Conservation (phyloP, 306 rosid genomes). For the Leucaena leucocephala region DNA sequence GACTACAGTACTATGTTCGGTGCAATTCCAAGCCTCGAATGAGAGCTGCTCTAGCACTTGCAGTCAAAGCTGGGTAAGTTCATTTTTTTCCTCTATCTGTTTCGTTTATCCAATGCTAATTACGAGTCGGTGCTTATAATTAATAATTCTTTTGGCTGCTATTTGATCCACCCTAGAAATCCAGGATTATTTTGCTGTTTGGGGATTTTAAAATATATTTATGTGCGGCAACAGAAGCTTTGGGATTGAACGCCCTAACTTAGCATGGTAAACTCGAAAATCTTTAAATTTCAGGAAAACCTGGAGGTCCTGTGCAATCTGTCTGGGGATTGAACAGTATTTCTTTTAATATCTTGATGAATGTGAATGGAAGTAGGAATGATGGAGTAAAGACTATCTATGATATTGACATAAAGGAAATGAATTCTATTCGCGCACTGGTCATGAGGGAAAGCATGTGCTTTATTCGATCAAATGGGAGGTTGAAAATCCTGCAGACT, state of each 20-base stretch:
- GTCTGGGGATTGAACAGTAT: not conserved
- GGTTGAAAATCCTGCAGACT: not conserved
- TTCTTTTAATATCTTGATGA: not conserved
- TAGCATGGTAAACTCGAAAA: not conserved
- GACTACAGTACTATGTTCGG: constrained; percentile 82
- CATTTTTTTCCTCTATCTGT: not conserved
- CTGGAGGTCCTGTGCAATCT: not conserved
- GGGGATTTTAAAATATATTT: not conserved
- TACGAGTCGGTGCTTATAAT: not conserved
- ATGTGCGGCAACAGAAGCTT: not conserved
- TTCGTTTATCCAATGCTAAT: not conserved
- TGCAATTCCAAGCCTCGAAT: constrained; percentile 87
- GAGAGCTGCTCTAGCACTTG: constrained; percentile 96
- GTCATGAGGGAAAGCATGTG: not conserved
- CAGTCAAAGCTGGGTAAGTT: constrained; percentile 78
- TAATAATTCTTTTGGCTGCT: too few species aligned
- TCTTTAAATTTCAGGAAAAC: not conserved
- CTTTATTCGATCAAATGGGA: not conserved
- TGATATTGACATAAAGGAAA: not conserved
- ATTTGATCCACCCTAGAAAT: constrained; percentile 10
- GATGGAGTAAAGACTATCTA: not conserved
- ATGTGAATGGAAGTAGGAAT: not conserved
- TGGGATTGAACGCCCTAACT: not conserved
- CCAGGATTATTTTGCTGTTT: not conserved
- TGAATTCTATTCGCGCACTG: not conserved